Evolutionary conservation across 768 basidiomycete species (phyloP).

Genomic region (Tricholoma saponaceum): DNA sequence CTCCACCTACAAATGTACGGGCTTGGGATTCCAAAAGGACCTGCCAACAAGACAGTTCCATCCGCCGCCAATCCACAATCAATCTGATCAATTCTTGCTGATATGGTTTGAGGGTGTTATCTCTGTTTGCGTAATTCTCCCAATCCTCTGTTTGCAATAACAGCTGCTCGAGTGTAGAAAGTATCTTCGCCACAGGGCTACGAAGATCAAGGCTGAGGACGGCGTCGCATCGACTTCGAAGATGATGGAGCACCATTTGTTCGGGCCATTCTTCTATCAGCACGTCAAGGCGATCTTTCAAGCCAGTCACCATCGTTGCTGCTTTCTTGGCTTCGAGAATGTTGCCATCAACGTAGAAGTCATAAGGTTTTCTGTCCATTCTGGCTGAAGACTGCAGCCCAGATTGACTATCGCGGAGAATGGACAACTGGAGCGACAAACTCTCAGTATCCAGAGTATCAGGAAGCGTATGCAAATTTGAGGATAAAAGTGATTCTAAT

Average conservation of each 20-base stretch:
- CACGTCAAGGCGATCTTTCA: conserved; percentile 47
- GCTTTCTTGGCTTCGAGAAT: conserved; percentile 65
- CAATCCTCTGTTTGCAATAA: conserved; percentile 89
- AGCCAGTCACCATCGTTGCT: conserved; percentile 40
- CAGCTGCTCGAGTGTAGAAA: conserved; percentile 82
- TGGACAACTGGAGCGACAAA: conserved; percentile 45
- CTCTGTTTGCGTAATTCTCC: conserved; percentile 94
- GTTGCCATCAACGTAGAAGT: conserved; percentile 85
- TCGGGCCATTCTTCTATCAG: conserved; percentile 89
- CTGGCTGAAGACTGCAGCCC: conserved; percentile 22
- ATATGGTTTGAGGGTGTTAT: conserved; percentile 70
- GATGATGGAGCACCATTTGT: conserved; percentile 92
- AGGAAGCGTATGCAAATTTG: conserved; percentile 25
- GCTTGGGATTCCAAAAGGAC: conserved; percentile 71
- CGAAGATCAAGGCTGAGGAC: conserved; percentile 58
- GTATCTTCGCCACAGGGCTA: conserved; percentile 76
- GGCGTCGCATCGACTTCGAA: conserved; percentile 64
- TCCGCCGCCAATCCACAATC: conserved; percentile 85
- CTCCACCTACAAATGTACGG: conserved; percentile 43
- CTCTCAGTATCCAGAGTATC: conserved; percentile 48
- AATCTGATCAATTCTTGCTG: conserved; percentile 64
- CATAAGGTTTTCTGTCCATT: conserved; percentile 32
- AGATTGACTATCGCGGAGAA: conserved; percentile 40
- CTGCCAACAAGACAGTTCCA: conserved; percentile 89
- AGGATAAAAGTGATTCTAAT: conserved; percentile 29